phyloP scores from a whole-genome alignment of 768 basidiomycete species.

The Trametes punicea region DNA sequence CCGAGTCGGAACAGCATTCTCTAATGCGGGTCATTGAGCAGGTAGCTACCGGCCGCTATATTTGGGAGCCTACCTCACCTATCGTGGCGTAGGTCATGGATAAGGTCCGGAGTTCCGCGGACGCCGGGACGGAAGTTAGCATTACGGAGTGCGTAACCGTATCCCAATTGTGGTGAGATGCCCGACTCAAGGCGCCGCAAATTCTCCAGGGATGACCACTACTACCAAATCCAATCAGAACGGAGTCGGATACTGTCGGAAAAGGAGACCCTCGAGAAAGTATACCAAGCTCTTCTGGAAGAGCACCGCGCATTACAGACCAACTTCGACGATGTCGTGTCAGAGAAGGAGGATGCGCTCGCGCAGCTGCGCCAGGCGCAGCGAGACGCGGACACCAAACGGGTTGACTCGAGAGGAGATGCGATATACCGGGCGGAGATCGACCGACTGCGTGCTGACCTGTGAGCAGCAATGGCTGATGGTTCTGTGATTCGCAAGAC shows the following conservation, averaged over 20 bases:
- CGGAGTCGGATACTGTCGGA: slow-evolving; percentile 72
- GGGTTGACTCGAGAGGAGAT: slow-evolving; percentile 67
- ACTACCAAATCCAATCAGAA: slow-evolving; percentile 81
- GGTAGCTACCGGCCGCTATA: slow-evolving; percentile 40
- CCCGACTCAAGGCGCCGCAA: neutral
- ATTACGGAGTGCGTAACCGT: slow-evolving; percentile 73
- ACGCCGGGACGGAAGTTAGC: slow-evolving; percentile 49
- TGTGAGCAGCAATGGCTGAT: slow-evolving; percentile 58
- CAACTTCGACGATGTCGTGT: slow-evolving; percentile 67
- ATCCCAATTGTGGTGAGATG: neutral
- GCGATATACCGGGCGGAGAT: slow-evolving; percentile 77
- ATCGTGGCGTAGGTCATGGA: slow-evolving; percentile 60
- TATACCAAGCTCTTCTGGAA: slow-evolving; percentile 70
- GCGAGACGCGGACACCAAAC: slow-evolving; percentile 55
- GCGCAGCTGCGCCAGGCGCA: slow-evolving; percentile 57
- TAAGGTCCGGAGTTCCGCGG: slow-evolving; percentile 58
- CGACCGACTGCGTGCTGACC: slow-evolving; percentile 72
- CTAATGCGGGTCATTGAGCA: slow-evolving; percentile 94
- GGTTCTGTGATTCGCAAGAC: neutral
- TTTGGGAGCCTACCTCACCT: neutral
- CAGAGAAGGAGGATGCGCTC: slow-evolving; percentile 76
- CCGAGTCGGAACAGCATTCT: slow-evolving; percentile 80
- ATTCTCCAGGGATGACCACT: slow-evolving; percentile 73
- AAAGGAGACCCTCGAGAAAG: slow-evolving; percentile 83
- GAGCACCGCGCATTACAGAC: slow-evolving; percentile 76